Evolutionary conservation across 768 basidiomycete genomes (phyloP).

Genomic region (Hysterangium stoloniferum): DNA sequence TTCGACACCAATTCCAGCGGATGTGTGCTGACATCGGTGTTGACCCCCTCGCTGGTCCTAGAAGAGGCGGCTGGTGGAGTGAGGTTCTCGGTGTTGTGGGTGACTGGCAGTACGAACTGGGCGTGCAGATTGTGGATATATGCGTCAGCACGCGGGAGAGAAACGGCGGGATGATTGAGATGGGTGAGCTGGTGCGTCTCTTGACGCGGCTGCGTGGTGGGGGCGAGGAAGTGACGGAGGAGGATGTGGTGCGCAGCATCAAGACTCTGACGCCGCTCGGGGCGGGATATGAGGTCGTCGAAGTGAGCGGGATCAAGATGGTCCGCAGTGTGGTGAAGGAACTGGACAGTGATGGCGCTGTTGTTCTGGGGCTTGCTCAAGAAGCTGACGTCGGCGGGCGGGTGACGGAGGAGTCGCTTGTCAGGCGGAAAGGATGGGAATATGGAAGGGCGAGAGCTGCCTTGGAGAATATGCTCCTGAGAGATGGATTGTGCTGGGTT

Average conservation of each 20-base stretch:
- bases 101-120: slow-evolving; percentile 95
- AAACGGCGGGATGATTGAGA: slow-evolving; percentile 89
- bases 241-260: slow-evolving; percentile 78
- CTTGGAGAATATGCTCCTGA: slow-evolving; percentile 81
- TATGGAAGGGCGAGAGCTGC: slow-evolving; percentile 67
- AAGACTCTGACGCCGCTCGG: slow-evolving; percentile 82
- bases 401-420: slow-evolving; percentile 56
- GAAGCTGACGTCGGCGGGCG: slow-evolving; percentile 63
- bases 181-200: slow-evolving; percentile 75
- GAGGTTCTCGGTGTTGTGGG: slow-evolving; percentile 73
- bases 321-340: slow-evolving; percentile 87
- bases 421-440: slow-evolving; percentile 65
- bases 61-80: slow-evolving; percentile 87
- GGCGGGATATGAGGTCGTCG: slow-evolving; percentile 84
- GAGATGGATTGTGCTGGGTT: slow-evolving; percentile 91
- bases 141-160: slow-evolving; percentile 81
- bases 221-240: slow-evolving; percentile 70
- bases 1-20: slow-evolving; percentile 87
- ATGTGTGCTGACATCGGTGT: slow-evolving; percentile 96
- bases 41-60: slow-evolving; percentile 84
- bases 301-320: slow-evolving; percentile 68
- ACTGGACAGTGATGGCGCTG: slow-evolving; percentile 82
- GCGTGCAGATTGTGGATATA: slow-evolving; percentile 90
- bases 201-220: slow-evolving; percentile 69
- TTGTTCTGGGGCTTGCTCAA: slow-evolving; percentile 58